phyloP scores from a whole-genome alignment of 2,329 filamentous ascomycete species.

The Lachnum nothofagi region DNA sequence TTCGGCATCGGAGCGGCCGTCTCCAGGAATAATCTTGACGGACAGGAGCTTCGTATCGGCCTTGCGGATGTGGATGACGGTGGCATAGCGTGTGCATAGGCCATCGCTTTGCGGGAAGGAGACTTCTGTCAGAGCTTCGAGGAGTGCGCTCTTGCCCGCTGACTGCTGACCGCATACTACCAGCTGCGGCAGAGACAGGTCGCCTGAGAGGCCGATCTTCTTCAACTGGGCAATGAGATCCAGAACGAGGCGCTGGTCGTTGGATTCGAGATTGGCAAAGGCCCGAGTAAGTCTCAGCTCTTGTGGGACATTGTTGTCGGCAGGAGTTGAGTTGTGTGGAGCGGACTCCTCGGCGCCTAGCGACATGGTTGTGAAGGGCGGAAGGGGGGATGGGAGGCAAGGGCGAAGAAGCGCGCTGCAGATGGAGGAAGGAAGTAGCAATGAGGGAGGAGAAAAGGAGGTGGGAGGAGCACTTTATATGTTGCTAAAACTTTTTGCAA shows the following conservation, averaged over 20 bases:
- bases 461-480: too few species aligned
- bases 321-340: neutral
- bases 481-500: too few species aligned
- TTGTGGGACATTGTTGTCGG: neutral
- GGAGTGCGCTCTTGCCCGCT: slow-evolving; percentile 58
- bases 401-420: too few species aligned
- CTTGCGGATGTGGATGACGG: slow-evolving; percentile 40
- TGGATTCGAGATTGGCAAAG: slow-evolving; percentile 32
- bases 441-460: too few species aligned
- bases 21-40: slow-evolving; percentile 53
- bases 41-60: slow-evolving; percentile 41
- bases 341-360: neutral
- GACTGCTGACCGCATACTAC: slow-evolving; percentile 62
- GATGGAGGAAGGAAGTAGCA: too few species aligned
- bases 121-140: slow-evolving; percentile 59
- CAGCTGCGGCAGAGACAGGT: slow-evolving; percentile 52
- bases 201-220: slow-evolving; percentile 47
- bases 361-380: neutral
- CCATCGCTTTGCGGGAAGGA: slow-evolving; percentile 56
- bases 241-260: slow-evolving; percentile 52
- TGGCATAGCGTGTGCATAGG: slow-evolving; percentile 54
- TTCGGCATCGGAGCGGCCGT: slow-evolving; percentile 42
- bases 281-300: slow-evolving; percentile 1
- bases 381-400: too few species aligned
- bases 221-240: slow-evolving; percentile 54